phyloP scores from a whole-genome alignment of 2,329 filamentous ascomycete species.

The Cryphonectria naterciae region DNA sequence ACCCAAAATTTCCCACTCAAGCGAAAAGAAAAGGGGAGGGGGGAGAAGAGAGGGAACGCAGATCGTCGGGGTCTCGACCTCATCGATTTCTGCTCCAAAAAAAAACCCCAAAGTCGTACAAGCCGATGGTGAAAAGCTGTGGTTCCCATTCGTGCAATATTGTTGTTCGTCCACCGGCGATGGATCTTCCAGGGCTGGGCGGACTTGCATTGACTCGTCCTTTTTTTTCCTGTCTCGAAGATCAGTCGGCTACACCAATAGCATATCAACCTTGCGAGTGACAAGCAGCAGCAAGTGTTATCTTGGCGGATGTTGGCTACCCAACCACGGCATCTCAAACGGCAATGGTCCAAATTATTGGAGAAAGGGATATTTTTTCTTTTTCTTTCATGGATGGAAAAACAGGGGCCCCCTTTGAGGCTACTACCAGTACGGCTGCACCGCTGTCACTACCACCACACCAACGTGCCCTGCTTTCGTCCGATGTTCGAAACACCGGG shows the following conservation, averaged over 20 bases:
- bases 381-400: neutral
- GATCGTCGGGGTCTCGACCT: neutral
- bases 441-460: conserved; percentile 7
- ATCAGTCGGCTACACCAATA: conserved; percentile 24
- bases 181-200: neutral
- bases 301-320: neutral
- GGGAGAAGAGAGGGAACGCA: neutral
- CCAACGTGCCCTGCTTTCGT: conserved; percentile 1
- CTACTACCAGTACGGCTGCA: neutral
- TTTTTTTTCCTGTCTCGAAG: conserved; percentile 24
- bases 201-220: conserved; percentile 17
- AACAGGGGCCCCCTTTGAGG: neutral
- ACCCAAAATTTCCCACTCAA: neutral
- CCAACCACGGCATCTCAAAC: conserved; percentile 6
- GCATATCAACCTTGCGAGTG: conserved; percentile 7
- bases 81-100: neutral
- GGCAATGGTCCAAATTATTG: conserved; percentile 23
- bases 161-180: neutral
- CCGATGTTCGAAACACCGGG: conserved; percentile 6
- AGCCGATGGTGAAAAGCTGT: neutral
- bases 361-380: neutral
- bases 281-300: neutral
- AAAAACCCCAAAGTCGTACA: neutral
- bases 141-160: conserved; percentile 10
- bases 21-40: neutral